Percentiles rank a stretch among this genome's conserved stretches.
phyloP scores from a whole-genome alignment of 2,329 filamentous ascomycete species.

The Neonectria ditissima region DNA sequence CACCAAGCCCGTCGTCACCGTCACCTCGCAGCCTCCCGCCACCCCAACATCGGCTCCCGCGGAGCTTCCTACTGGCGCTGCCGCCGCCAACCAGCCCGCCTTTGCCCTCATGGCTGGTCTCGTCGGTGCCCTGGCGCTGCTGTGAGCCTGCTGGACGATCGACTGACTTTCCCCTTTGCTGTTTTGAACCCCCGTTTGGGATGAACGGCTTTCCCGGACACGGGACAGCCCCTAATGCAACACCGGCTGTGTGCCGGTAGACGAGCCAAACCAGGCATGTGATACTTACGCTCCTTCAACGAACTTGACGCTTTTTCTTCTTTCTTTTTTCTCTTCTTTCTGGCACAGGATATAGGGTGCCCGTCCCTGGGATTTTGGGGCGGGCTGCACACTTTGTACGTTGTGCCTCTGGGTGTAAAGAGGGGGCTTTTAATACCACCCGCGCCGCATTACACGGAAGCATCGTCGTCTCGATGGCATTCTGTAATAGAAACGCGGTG shows the following conservation, averaged over 20 bases:
- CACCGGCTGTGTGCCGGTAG: constrained; percentile 1
- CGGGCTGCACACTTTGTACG: background rate
- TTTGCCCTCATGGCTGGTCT: constrained; percentile 54
- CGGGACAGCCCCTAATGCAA: constrained; percentile 1
- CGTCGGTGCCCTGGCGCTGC: constrained; percentile 52
- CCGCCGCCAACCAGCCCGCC: constrained; percentile 49
- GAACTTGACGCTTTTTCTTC: background rate
- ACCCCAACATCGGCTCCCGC: constrained; percentile 37
- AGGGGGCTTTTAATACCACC: background rate
- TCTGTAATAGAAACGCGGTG: background rate
- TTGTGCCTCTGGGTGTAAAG: constrained; percentile 3
- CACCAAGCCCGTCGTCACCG: constrained; percentile 38
- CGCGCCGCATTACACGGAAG: background rate
- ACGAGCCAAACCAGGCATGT: constrained; percentile 16
- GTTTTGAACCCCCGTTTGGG: constrained; percentile 1
- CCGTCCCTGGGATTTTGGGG: background rate
- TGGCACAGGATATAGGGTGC: constrained; percentile 2
- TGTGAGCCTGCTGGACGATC: constrained; percentile 40
- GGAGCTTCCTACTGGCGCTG: constrained; percentile 46
- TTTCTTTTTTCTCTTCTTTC: background rate
- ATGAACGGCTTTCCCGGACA: background rate
- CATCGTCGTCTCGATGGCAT: background rate
- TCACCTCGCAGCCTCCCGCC: constrained; percentile 28
- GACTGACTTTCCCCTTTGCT: background rate
- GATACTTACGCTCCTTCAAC: constrained; percentile 14